Conservation (phyloP, 192 early-diverging fungal species). For the Phlyctochytrium planicorne region DNA sequence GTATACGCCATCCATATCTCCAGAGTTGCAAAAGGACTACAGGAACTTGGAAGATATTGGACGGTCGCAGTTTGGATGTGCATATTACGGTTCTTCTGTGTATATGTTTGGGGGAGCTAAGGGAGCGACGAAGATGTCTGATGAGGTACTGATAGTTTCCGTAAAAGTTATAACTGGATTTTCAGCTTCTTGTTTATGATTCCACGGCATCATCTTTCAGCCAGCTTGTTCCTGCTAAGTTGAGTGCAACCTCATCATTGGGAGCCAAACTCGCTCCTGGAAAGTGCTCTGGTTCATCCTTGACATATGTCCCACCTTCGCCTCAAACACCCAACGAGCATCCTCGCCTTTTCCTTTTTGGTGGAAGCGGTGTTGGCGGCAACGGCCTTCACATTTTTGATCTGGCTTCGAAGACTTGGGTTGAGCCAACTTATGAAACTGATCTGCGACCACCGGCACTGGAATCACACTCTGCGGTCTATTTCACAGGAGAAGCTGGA, state of each 20-base stretch:
- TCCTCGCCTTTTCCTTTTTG: not conserved
- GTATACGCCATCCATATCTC: not conserved
- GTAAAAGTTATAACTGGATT: no score
- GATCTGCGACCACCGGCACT: not conserved
- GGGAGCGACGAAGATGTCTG: not conserved
- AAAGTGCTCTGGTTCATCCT: not conserved
- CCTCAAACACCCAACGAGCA: not conserved
- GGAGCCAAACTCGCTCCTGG: not conserved
- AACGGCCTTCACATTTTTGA: slow-evolving; percentile 7
- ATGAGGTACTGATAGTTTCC: no score
- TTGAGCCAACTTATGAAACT: not conserved
- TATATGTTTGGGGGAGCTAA: not conserved
- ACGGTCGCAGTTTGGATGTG: not conserved
- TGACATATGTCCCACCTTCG: slow-evolving; percentile 5
- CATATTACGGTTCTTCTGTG: not conserved
- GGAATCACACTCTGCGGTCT: slow-evolving; percentile 2
- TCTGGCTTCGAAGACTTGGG: not conserved
- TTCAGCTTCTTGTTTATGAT: no score
- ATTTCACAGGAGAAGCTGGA: not conserved
- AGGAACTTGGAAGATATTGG: not conserved
- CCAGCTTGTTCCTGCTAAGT: no score
- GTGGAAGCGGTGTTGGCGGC: not conserved
- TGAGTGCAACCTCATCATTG: no score
- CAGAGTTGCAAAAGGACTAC: not conserved
- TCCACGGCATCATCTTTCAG: no score